These are phyloP conservation scores for Ascochyta fabae DNA, from an alignment of 2,329 filamentous ascomycete species.

Conservation along the genomic window DNA sequence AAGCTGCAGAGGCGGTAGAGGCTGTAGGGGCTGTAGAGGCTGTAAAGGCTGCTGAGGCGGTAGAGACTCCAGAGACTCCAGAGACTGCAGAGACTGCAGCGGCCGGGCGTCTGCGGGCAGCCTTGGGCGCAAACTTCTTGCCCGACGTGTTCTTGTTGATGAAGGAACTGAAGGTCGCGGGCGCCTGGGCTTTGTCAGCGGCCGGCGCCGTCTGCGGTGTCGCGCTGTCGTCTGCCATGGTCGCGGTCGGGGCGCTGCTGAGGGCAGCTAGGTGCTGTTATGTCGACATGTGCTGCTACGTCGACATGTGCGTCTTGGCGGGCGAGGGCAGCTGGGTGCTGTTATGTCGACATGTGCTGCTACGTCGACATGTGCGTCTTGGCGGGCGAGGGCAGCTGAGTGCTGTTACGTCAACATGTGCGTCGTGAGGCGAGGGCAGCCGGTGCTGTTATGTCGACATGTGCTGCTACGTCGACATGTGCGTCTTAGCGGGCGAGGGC, in stretches of 20 bases:
- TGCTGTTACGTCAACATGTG: too few relatives aligned
- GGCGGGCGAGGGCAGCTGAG: too few relatives aligned
- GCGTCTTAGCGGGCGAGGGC: neutral
- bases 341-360: too few relatives aligned
- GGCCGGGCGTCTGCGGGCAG: conserved; percentile 51
- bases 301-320: neutral
- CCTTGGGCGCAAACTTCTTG: conserved; percentile 58
- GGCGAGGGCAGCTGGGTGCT: too few relatives aligned
- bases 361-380: neutral
- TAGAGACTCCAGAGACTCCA: too few relatives aligned
- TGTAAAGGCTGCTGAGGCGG: too few relatives aligned
- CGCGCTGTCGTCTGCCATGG: conserved; percentile 37
- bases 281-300: neutral
- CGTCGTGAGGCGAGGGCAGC: too few relatives aligned
- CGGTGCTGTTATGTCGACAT: too few relatives aligned
- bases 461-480: too few relatives aligned
- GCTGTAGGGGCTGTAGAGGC: too few relatives aligned
- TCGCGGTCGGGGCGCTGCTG: neutral
- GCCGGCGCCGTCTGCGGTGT: neutral
- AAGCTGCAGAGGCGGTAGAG: too few relatives aligned
- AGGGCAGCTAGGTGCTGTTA: neutral
- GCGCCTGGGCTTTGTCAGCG: conserved; percentile 29
- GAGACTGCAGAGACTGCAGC: conserved; percentile 19
- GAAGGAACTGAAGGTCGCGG: conserved; percentile 36
- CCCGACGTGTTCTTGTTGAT: conserved; percentile 52